A percentile compares a stretch with the other conserved stretches of the same genome.
Conservation (phyloP, 2,329 filamentous ascomycete species). For the Pseudocercospora fuligena region DNA sequence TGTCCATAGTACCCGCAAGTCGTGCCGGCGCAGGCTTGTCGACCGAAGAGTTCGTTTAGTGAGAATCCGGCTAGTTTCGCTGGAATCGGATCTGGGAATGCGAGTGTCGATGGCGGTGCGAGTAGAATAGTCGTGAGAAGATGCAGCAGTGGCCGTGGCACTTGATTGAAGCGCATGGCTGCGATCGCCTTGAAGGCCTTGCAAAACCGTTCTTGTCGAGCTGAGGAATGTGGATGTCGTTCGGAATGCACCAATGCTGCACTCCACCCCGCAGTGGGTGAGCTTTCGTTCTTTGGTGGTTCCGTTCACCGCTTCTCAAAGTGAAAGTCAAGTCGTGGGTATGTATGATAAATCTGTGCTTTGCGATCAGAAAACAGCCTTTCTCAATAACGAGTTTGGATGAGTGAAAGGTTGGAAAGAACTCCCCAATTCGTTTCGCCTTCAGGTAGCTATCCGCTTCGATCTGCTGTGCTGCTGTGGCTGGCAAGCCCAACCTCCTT, state of each 20-base stretch:
- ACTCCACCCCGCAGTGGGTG: constrained; percentile 7
- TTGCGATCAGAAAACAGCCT: constrained; percentile 1
- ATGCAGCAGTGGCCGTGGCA: constrained; percentile 34
- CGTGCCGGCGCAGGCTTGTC: constrained; percentile 49
- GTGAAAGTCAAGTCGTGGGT: not conserved
- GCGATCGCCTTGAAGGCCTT: constrained; percentile 13
- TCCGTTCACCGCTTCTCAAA: not conserved
- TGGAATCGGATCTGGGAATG: constrained; percentile 35
- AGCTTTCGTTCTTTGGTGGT: not conserved
- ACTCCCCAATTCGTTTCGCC: constrained; percentile 1
- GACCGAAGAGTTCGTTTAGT: constrained; percentile 42
- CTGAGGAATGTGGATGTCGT: constrained; percentile 13
- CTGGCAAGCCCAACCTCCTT: not conserved
- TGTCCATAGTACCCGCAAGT: constrained; percentile 58
- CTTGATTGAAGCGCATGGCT: constrained; percentile 35
- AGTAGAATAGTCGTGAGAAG: constrained; percentile 39
- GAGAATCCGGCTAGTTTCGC: constrained; percentile 37
- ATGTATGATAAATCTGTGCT: not conserved
- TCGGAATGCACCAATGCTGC: constrained; percentile 15
- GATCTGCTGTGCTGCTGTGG: constrained; percentile 3
- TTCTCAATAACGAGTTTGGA: not conserved
- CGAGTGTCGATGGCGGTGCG: constrained; percentile 31
- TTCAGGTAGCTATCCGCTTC: not conserved
- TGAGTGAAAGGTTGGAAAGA: not conserved
- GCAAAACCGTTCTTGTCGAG: constrained; percentile 10